phyloP scores from a whole-genome alignment of 2,329 filamentous ascomycete species.

The Corniculantispora saksenae region DNA sequence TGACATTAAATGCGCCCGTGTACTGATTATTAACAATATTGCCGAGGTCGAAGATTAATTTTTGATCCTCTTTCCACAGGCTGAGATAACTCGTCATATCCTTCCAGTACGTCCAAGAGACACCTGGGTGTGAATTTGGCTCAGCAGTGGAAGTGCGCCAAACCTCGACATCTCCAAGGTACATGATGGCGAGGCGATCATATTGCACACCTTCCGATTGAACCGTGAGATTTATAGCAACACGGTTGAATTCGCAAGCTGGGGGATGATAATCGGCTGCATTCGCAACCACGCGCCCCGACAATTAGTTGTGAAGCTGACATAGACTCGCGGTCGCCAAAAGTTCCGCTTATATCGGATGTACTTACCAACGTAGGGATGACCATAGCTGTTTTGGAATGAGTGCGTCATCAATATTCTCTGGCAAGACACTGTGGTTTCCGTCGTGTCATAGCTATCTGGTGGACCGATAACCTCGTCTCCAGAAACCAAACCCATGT shows the following conservation, averaged over 20 bases:
- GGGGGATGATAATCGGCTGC: constrained; percentile 67
- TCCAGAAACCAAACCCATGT: constrained; percentile 36
- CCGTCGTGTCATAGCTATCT: constrained; percentile 3
- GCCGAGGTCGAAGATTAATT: constrained; percentile 76
- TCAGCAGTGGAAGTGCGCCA: constrained; percentile 83
- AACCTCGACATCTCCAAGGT: constrained; percentile 75
- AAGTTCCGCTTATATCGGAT: too few species aligned
- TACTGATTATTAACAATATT: constrained; percentile 71
- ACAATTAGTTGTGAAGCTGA: not conserved
- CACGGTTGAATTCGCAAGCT: constrained; percentile 68
- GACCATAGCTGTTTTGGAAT: constrained; percentile 73
- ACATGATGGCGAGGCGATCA: constrained; percentile 76
- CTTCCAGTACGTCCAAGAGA: constrained; percentile 75
- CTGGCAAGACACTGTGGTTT: constrained; percentile 40
- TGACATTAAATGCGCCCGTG: constrained; percentile 73
- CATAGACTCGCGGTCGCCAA: not conserved
- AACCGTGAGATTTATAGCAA: constrained; percentile 75
- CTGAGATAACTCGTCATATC: constrained; percentile 73
- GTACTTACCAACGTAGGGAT: constrained; percentile 70
- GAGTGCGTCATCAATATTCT: constrained; percentile 68
- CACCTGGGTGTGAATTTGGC: constrained; percentile 65
- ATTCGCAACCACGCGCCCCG: not conserved
- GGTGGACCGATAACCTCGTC: constrained; percentile 14
- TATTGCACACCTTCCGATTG: constrained; percentile 71
- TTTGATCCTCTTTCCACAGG: constrained; percentile 70